phyloP scores from a whole-genome alignment of 306 rosid species.

The Calophaca sinica region DNA sequence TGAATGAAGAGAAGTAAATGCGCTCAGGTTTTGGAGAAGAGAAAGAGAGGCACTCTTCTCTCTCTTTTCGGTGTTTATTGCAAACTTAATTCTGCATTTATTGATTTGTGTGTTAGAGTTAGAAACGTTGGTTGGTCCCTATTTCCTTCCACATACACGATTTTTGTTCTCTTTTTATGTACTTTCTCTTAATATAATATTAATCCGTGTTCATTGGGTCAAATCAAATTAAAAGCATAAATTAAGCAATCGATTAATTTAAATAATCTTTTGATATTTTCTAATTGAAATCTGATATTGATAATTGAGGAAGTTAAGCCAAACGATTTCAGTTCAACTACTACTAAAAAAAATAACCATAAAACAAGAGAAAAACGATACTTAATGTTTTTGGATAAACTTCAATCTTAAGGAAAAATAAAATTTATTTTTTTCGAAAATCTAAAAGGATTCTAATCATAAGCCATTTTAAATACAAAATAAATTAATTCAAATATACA shows the following conservation, averaged over 20 bases:
- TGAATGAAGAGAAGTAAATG: constrained; percentile 44
- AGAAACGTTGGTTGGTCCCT: neutral
- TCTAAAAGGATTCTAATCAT: too few relatives aligned
- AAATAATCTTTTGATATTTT: neutral
- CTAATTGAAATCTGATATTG: neutral
- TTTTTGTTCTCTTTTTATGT: neutral
- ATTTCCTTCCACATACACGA: neutral
- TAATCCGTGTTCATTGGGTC: neutral
- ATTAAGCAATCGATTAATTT: neutral
- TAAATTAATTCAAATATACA: too few relatives aligned
- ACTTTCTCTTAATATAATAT: neutral
- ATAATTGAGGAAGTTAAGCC: constrained; percentile 1
- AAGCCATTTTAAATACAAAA: too few relatives aligned
- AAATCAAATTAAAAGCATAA: neutral
- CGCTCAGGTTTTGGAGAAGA: constrained; percentile 27
- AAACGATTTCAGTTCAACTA: neutral
- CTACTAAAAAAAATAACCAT: too few relatives aligned
- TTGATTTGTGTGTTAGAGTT: neutral
- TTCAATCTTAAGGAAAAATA: too few relatives aligned
- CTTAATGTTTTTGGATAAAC: too few relatives aligned
- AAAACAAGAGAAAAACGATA: too few relatives aligned
- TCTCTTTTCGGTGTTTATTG: neutral
- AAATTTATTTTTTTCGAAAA: too few relatives aligned
- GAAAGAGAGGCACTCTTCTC: neutral
- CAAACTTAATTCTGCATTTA: neutral